phyloP scores from a whole-genome alignment of 441 rosid species.

The Aquilaria agallochum region DNA sequence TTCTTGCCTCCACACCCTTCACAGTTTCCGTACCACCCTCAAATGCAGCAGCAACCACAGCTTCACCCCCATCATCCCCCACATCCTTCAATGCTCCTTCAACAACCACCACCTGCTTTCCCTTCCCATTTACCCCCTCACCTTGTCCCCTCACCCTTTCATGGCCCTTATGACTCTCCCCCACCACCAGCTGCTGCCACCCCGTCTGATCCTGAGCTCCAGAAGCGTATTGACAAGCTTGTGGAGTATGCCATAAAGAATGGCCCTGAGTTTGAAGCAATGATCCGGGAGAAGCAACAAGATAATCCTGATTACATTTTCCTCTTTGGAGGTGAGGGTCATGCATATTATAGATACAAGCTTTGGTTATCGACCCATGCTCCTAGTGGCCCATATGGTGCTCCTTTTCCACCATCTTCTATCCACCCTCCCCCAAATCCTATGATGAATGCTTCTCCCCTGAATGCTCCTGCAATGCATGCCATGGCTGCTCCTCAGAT shows the following conservation, averaged over 20 bases:
- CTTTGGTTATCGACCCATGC: slow-evolving; percentile 71
- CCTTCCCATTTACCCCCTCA: slow-evolving; percentile 68
- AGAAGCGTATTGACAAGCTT: slow-evolving; percentile 90
- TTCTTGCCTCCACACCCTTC: slow-evolving; percentile 78
- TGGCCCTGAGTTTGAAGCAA: slow-evolving; percentile 95
- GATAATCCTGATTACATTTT: slow-evolving; percentile 91
- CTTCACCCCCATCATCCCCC: slow-evolving; percentile 54
- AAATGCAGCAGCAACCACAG: slow-evolving; percentile 66
- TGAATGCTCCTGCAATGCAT: slow-evolving; percentile 30
- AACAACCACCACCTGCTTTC: slow-evolving; percentile 57
- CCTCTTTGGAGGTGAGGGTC: slow-evolving; percentile 94
- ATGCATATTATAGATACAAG: slow-evolving; percentile 80
- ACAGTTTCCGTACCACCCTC: slow-evolving; percentile 82
- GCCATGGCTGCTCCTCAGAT: slow-evolving; percentile 51
- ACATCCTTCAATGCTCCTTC: slow-evolving; percentile 69
- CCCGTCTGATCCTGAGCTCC: slow-evolving; percentile 94
- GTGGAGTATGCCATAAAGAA: slow-evolving; percentile 87
- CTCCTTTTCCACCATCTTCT: slow-evolving; percentile 51
- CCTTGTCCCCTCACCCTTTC: slow-evolving; percentile 61
- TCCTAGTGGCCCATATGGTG: slow-evolving; percentile 52
- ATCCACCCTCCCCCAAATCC: slow-evolving; percentile 79
- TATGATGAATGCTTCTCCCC: slow-evolving; percentile 51
- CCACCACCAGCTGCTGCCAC: slow-evolving; percentile 74
- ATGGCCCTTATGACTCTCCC: slow-evolving; percentile 61
- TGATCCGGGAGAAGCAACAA: slow-evolving; percentile 94